phyloP scores from a whole-genome alignment of 2,329 filamentous ascomycete species.

The Xylaria sp. region DNA sequence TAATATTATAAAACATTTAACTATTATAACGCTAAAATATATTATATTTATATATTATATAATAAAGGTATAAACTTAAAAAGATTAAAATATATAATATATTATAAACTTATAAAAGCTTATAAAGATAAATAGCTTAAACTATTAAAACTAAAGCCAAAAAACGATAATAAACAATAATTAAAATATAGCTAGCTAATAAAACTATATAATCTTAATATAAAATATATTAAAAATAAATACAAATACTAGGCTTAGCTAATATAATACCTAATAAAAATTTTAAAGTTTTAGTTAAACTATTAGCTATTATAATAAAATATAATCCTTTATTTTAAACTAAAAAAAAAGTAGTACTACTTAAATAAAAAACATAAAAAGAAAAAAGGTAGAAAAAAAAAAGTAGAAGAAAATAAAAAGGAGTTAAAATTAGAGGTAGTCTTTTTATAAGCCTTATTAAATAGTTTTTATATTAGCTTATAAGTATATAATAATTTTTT shows the following conservation, averaged over 20 bases:
- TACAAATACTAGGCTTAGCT: slow-evolving; percentile 1
- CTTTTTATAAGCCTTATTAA: background rate
- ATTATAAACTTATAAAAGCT: background rate
- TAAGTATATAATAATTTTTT: no score
- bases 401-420: background rate
- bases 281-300: background rate
- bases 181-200: background rate
- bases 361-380: background rate
- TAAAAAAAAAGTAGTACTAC: slow-evolving; percentile 3
- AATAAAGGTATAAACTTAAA: background rate
- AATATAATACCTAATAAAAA: background rate
- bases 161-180: background rate
- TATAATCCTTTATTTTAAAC: background rate
- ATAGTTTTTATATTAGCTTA: no score
- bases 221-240: background rate
- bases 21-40: background rate
- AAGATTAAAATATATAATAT: background rate
- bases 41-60: background rate
- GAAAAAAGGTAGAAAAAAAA: background rate
- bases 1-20: slow-evolving; percentile 6
- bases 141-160: background rate
- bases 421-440: background rate
- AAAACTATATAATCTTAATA: background rate
- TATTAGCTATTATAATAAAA: no score
- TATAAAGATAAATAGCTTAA: background rate